These are phyloP conservation scores for Penicillium maclennaniae DNA, from an alignment of 495 filamentous ascomycete genomes.

Conservation along the genomic window DNA sequence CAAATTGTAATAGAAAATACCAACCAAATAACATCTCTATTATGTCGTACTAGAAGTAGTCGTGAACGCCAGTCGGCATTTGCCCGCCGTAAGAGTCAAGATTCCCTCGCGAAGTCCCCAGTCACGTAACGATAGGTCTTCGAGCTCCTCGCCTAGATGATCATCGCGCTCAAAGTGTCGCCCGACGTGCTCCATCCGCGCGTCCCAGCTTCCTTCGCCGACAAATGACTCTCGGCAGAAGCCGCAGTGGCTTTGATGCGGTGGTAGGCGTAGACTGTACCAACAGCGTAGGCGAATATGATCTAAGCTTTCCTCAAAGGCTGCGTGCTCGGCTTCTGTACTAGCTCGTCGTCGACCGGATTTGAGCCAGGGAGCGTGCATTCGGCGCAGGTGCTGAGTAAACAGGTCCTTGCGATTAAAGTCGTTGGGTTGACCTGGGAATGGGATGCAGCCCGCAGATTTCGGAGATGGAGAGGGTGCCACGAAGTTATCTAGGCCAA, in stretches of 20 bases:
- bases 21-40: neutral
- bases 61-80: conserved; percentile 5
- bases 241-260: conserved; percentile 60
- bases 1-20: too few relatives aligned
- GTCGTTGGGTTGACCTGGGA: conserved; percentile 47
- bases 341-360: conserved; percentile 26
- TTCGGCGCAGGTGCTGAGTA: conserved; percentile 88
- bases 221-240: conserved; percentile 62
- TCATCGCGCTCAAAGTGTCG: conserved; percentile 65
- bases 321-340: conserved; percentile 35
- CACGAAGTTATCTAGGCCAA: neutral
- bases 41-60: neutral
- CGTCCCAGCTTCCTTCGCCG: conserved; percentile 68
- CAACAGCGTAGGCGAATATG: conserved; percentile 52
- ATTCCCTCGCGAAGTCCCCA: conserved; percentile 54
- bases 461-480: conserved; percentile 12
- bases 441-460: conserved; percentile 1
- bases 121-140: conserved; percentile 45
- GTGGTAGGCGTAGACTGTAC: conserved; percentile 55
- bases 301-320: conserved; percentile 24
- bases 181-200: conserved; percentile 87
- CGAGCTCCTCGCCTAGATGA: conserved; percentile 24
- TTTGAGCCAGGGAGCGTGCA: conserved; percentile 62
- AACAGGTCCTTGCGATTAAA: conserved; percentile 95
- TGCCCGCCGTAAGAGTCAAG: conserved; percentile 17